Conservation (phyloP, 768 basidiomycete species). For the Tulasnella sp. region DNA sequence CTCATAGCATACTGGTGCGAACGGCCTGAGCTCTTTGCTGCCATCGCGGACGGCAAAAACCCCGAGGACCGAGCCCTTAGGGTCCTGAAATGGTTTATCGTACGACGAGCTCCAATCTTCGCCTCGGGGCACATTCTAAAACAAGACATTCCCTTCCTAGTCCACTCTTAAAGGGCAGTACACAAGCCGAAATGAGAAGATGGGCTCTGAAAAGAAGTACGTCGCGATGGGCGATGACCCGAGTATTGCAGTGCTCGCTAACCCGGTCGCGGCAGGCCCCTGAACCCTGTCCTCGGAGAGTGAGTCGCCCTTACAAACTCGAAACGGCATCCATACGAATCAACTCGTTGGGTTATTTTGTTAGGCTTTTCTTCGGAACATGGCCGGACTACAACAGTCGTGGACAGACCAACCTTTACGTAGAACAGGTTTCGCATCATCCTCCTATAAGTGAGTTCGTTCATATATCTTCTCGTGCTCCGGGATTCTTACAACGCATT, state of each 20-base stretch:
- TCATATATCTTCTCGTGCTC: not conserved
- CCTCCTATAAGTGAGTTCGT: slow-evolving; percentile 37
- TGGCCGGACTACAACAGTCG: slow-evolving; percentile 75
- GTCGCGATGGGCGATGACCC: slow-evolving; percentile 33
- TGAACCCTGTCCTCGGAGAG: slow-evolving; percentile 96
- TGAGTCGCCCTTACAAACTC: slow-evolving; percentile 38
- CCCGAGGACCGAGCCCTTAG: slow-evolving; percentile 70
- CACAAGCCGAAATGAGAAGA: slow-evolving; percentile 88
- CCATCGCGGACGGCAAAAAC: slow-evolving; percentile 71
- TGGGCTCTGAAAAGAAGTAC: slow-evolving; percentile 97
- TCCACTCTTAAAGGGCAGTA: slow-evolving; percentile 89
- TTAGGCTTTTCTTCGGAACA: slow-evolving; percentile 76
- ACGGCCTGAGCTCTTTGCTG: slow-evolving; percentile 82
- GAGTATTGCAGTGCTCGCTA: not conserved
- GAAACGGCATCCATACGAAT: not conserved
- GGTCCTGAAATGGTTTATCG: slow-evolving; percentile 95
- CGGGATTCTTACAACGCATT: slow-evolving; percentile 31
- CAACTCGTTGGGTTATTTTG: not conserved
- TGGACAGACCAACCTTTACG: slow-evolving; percentile 76
- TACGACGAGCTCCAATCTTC: slow-evolving; percentile 38
- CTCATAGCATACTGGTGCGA: slow-evolving; percentile 91
- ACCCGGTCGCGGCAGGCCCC: slow-evolving; percentile 52
- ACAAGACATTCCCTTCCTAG: not conserved
- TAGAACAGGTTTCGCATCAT: slow-evolving; percentile 97
- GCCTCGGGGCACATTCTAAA: not conserved